Evolutionary conservation across 257 asterid genomes (phyloP), one percentile per base, ranked within the genome.

Genomic region (Rauvolfia tetraphylla): DNA sequence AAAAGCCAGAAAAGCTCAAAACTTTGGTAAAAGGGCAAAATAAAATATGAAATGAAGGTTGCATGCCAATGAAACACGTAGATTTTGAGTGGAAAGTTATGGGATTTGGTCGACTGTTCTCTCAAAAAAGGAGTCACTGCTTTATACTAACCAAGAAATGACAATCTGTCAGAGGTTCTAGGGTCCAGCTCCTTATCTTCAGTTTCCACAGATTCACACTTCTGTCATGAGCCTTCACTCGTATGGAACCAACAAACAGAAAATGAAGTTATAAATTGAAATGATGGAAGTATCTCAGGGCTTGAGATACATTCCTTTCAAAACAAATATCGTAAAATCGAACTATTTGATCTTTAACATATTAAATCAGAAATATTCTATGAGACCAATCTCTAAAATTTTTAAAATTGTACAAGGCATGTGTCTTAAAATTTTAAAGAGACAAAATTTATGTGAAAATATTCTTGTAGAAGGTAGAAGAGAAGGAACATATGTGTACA

Each of bases 21-120:
- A 83, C 91, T 87, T 86, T 83, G 81, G 81, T 73, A 68, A 77
- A 56, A 77, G 34, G 77, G 49, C 15, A 81, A 74, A 46, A 65
- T 84, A 86, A 77, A 81, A 78, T 72, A 73, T 38, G 75, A 80
- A 74, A 85, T 85, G 84, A 78, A 79, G 82, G 72, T 76, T 81
- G 85, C 86, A 81, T 71, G 86, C 71, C 78, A 61, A 79, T 63
- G 67, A 66, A 80, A 84, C 91, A 86, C 97, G 96, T 89, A 81
- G 91, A 79, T 87, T 90, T 79, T 25, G 77, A 89, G 84, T 90
- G 97, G 97, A 92, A 92, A 92, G 97, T 75, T 58, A 42, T 44
- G 42, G 56, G 72, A 73, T 77, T 76, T 75, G 65, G 17, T 68
- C 41, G 72, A 39, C 61, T 79, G 69, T 68, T 54, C 72, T 59